Conservation (phyloP, 2,329 filamentous ascomycete genomes). For the Tolypocladium paradoxum region DNA sequence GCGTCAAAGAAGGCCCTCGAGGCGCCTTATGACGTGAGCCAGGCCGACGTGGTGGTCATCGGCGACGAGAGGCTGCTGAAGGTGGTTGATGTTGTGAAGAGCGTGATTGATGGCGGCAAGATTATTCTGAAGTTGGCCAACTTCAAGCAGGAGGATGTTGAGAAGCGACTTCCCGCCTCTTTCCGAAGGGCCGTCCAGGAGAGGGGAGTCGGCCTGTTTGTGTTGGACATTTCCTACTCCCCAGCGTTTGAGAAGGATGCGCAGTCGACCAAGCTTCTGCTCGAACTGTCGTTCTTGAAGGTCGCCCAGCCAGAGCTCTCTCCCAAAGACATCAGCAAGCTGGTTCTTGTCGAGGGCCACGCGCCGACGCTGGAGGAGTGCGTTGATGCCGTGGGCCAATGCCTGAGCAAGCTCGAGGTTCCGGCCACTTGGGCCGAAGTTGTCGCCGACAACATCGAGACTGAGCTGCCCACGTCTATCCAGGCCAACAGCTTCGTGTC, state of each 20-base stretch:
- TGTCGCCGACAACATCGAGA: constrained; percentile 38
- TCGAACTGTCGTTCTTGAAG: constrained; percentile 76
- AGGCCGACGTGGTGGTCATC: constrained; percentile 70
- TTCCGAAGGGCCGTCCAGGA: constrained; percentile 62
- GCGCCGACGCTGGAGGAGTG: constrained; percentile 39
- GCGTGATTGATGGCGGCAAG: constrained; percentile 58
- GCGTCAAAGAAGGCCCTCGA: constrained; percentile 75
- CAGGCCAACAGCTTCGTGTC: constrained; percentile 71
- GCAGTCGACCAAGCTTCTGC: constrained; percentile 54
- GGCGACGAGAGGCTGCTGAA: constrained; percentile 71
- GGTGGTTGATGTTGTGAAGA: constrained; percentile 62
- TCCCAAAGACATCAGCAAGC: constrained; percentile 52
- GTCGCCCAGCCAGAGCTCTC: constrained; percentile 59
- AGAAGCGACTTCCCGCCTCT: constrained; percentile 67
- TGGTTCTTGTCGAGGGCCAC: constrained; percentile 48
- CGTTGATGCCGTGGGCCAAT: constrained; percentile 56
- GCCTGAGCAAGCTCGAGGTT: constrained; percentile 62
- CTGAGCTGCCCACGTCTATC: constrained; percentile 50
- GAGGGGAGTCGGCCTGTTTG: constrained; percentile 60
- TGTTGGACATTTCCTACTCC: constrained; percentile 62
- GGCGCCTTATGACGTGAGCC: constrained; percentile 68
- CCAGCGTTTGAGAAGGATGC: constrained; percentile 57
- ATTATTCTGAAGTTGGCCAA: constrained; percentile 67
- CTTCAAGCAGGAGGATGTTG: constrained; percentile 78
- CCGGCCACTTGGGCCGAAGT: constrained; percentile 71